These are phyloP conservation scores for Neurospora africana DNA, from an alignment of 495 filamentous ascomycete species.

Conservation along the genomic window DNA sequence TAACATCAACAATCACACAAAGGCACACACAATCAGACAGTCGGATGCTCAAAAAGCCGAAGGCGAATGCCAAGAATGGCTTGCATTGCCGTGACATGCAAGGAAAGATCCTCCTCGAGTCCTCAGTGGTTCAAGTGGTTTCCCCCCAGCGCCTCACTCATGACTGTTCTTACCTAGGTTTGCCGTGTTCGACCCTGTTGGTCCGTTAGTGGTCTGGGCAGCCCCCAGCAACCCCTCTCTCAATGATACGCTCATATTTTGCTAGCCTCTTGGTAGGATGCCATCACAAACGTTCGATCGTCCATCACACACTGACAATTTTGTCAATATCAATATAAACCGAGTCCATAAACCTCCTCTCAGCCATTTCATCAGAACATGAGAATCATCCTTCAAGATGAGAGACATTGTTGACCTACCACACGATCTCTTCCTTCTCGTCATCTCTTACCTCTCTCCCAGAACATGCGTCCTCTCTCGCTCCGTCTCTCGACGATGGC, in stretches of 20 bases:
- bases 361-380: not conserved
- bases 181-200: not conserved
- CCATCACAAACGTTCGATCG: not conserved
- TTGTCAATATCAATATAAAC: not conserved
- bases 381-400: constrained; percentile 10
- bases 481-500: constrained; percentile 45
- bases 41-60: not conserved
- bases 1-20: not conserved
- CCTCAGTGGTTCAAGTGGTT: not conserved
- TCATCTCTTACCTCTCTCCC: constrained; percentile 42
- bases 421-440: constrained; percentile 42
- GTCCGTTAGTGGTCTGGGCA: not conserved
- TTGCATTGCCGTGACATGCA: not conserved
- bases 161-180: not conserved
- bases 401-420: constrained; percentile 41
- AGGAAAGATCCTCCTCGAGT: not conserved
- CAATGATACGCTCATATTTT: not conserved
- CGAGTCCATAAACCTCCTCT: not conserved
- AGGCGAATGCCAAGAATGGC: not conserved
- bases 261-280: not conserved
- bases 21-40: not conserved
- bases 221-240: not conserved
- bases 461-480: constrained; percentile 44
- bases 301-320: not conserved
- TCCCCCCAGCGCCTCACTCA: not conserved